These are phyloP conservation scores for Ambrosia trifida DNA, from an alignment of 129 eudicot genomes.

Conservation along the genomic window DNA sequence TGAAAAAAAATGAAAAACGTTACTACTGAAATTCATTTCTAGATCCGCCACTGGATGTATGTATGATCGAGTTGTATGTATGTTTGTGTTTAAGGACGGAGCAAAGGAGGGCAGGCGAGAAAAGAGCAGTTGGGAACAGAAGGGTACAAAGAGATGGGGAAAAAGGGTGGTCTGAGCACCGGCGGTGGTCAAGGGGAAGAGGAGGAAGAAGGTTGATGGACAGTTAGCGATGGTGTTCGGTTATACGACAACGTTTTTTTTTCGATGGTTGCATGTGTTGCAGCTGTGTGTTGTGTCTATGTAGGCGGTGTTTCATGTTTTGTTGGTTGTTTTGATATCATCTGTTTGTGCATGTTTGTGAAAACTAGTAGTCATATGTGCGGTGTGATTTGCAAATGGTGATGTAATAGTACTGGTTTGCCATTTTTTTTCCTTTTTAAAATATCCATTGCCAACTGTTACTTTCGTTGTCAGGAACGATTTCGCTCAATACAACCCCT, in stretches of 20 bases:
- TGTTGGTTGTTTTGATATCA: neutral
- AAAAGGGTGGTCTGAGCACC: slow-evolving; percentile 46
- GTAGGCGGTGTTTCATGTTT: neutral
- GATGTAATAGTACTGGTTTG: too few relatives aligned
- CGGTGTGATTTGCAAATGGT: too few relatives aligned
- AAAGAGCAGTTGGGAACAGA: slow-evolving; percentile 45
- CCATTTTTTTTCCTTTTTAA: too few relatives aligned
- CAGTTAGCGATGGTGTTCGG: slow-evolving; percentile 12
- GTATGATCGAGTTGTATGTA: neutral
- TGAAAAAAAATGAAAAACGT: too few relatives aligned
- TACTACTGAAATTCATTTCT: too few relatives aligned
- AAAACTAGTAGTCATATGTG: too few relatives aligned
- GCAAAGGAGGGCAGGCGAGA: slow-evolving; percentile 48
- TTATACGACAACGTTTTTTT: neutral
- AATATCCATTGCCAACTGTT: too few relatives aligned
- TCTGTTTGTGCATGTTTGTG: too few relatives aligned
- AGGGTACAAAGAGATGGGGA: slow-evolving; percentile 53
- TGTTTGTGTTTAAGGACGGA: slow-evolving; percentile 28
- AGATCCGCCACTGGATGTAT: too few relatives aligned
- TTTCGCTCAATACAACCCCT: too few relatives aligned
- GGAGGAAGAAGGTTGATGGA: slow-evolving; percentile 33
- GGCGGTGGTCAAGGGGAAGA: slow-evolving; percentile 29
- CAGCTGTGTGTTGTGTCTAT: neutral
- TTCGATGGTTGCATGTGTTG: neutral
- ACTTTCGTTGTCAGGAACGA: too few relatives aligned